Conservation (phyloP, 352 stramenopile genomes). For the Aphanomyces euteiches region DNA sequence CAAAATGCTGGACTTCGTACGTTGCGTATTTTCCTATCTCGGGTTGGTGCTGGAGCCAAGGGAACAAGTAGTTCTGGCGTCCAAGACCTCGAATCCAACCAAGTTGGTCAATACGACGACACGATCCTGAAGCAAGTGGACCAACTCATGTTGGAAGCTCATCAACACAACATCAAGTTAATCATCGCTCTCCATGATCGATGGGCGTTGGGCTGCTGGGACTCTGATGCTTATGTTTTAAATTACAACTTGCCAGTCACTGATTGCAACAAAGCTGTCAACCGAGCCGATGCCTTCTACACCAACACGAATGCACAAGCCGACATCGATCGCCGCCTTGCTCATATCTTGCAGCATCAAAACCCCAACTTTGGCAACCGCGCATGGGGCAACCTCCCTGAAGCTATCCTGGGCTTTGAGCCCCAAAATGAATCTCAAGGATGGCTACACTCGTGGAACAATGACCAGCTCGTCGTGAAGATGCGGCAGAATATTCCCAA, state of each 20-base stretch:
- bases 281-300: slow-evolving; percentile 10
- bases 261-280: neutral
- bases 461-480: neutral
- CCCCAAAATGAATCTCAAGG: slow-evolving; percentile 24
- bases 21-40: slow-evolving; percentile 23
- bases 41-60: neutral
- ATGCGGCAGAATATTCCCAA: neutral
- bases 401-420: slow-evolving; percentile 22
- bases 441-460: neutral
- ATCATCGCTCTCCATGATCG: slow-evolving; percentile 26
- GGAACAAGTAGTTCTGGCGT: slow-evolving; percentile 5
- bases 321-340: slow-evolving; percentile 13
- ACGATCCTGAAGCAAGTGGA: slow-evolving; percentile 11
- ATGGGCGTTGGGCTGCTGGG: slow-evolving; percentile 15
- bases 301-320: slow-evolving; percentile 7
- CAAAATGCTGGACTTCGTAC: slow-evolving; percentile 1
- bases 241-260: slow-evolving; percentile 13
- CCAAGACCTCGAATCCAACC: neutral
- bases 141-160: slow-evolving; percentile 11
- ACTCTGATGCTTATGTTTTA: slow-evolving; percentile 17
- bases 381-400: slow-evolving; percentile 4
- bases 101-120: slow-evolving; percentile 14
- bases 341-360: slow-evolving; percentile 8
- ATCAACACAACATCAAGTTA: slow-evolving; percentile 13
- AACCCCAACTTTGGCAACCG: slow-evolving; percentile 17